Base-by-base conservation (phyloP, 2,329 filamentous ascomycete species). In the Pezicula rhizophila region DNA sequence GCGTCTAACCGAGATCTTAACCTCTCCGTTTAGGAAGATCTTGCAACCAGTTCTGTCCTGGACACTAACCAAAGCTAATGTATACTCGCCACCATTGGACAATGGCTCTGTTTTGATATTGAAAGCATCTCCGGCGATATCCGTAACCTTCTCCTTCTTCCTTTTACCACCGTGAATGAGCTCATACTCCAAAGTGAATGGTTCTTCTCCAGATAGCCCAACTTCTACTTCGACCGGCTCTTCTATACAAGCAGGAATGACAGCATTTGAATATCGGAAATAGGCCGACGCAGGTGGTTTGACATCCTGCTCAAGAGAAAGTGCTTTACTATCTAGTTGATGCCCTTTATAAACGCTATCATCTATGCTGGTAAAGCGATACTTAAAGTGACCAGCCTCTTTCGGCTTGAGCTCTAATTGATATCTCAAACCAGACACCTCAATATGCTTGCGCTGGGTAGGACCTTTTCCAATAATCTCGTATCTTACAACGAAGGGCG, bases 181-280 rank as follows among this genome's bases (percentile, higher is more conserved):
- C 67, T 97, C 93, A 71, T 95, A 99, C 63, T 97, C 90, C 35
- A 99, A 70, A 18, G 77, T 86, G 75, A 92, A 97, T 0, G 95
- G 93, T 15, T 84, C 77, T 59, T 97, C 90, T 38, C 95, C 93
- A 41, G 82, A 74, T 38, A 97, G 78, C 45, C 76, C 69, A 35
- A 96, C 81, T 48, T 89, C 81, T 25, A 93, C 80, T 28, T 84
- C 79, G 6, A 91, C 81, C 17, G 84, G 76, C 48, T 95, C 85
- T 51, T 93, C 89, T 48, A 97, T 85, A 63, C 93, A 99, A 43
- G 87, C 82, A 58, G 79, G 83, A 52, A 82, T 75, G 18, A 70
- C 70, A 34, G 74, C 71, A 17, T 75, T 71, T 7, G 74, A 71
- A 23, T 76, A 70, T 39, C 79, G 75, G 48, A 90, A 75, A 52